These are phyloP conservation scores for Hericium rajendrae DNA, from an alignment of 768 basidiomycete species.

Conservation along the genomic window DNA sequence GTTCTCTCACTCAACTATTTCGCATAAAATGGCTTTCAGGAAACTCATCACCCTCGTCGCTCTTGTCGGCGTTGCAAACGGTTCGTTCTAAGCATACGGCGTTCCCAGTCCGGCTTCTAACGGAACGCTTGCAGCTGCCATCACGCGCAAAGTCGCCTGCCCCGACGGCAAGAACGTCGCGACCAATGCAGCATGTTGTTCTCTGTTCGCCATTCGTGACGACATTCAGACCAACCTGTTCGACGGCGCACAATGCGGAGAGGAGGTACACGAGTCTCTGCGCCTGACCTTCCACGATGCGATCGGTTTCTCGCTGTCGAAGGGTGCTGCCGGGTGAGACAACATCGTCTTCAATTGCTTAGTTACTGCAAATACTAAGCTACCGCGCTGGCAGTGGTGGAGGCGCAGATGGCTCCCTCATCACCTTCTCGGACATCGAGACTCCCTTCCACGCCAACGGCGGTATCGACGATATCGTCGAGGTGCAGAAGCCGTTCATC, in stretches of 20 bases:
- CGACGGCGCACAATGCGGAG: constrained; percentile 21
- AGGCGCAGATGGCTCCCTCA: constrained; percentile 40
- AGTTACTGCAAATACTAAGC: background rate
- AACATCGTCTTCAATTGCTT: background rate
- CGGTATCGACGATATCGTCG: constrained; percentile 33
- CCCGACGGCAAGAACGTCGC: constrained; percentile 22
- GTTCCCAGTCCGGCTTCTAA: background rate
- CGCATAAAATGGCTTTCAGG: constrained; percentile 16
- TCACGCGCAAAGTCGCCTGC: constrained; percentile 18
- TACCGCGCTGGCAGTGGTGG: constrained; percentile 13
- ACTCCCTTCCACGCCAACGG: constrained; percentile 32
- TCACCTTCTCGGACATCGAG: constrained; percentile 35
- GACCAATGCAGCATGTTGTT: constrained; percentile 23
- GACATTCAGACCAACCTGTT: constrained; percentile 22
- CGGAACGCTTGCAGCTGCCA: constrained; percentile 7
- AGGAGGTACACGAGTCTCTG: constrained; percentile 21
- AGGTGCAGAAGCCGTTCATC: constrained; percentile 26
- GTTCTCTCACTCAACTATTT: background rate
- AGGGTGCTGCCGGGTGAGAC: constrained; percentile 8
- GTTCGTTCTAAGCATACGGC: too few species aligned
- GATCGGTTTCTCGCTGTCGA: constrained; percentile 10
- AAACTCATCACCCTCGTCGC: constrained; percentile 12
- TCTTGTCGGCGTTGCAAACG: constrained; percentile 8
- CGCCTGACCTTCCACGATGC: constrained; percentile 22
- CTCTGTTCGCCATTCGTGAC: constrained; percentile 22